Evolutionary conservation across 768 basidiomycete genomes (phyloP).

Genomic region (Leucosporidium yakuticum): DNA sequence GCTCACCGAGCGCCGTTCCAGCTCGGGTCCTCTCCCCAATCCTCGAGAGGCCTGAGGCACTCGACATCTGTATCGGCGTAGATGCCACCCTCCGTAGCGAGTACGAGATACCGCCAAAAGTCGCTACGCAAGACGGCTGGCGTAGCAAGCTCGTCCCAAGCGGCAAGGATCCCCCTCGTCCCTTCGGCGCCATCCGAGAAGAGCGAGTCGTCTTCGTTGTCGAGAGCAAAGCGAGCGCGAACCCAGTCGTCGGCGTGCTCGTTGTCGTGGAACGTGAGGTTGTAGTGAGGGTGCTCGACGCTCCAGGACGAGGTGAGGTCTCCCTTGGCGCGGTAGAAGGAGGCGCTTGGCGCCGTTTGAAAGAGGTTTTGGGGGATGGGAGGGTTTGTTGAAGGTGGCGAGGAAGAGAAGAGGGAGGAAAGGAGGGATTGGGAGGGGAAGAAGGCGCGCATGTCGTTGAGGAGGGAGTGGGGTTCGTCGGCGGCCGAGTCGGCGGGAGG

Average conservation of each 20-base stretch:
- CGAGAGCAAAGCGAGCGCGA: constrained; percentile 15
- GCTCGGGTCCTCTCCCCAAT: constrained; percentile 42
- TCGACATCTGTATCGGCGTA: constrained; percentile 44
- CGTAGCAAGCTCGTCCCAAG: constrained; percentile 24
- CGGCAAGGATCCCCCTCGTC: constrained; percentile 24
- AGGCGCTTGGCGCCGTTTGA: constrained; percentile 20
- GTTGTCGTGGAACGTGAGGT: constrained; percentile 22
- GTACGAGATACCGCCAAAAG: constrained; percentile 35
- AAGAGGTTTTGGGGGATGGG: constrained; percentile 25
- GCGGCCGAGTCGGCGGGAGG: constrained; percentile 18
- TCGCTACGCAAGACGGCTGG: constrained; percentile 33
- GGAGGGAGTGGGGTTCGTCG: constrained; percentile 22
- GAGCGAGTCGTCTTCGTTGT: constrained; percentile 2
- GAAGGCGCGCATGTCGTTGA: constrained; percentile 30
- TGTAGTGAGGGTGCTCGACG: constrained; percentile 8
- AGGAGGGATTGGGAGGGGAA: constrained; percentile 14
- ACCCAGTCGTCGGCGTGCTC: constrained; percentile 23
- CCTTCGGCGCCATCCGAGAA: neutral
- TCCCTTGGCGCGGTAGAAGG: constrained; percentile 2
- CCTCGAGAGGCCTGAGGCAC: constrained; percentile 41
- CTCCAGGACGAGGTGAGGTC: constrained; percentile 3
- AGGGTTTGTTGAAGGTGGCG: neutral
- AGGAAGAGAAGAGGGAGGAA: too few species aligned
- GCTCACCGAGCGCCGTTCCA: constrained; percentile 13
- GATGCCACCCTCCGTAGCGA: constrained; percentile 33